Base-by-base conservation (phyloP, 495 filamentous ascomycete genomes). In the Neurospora sp. region DNA sequence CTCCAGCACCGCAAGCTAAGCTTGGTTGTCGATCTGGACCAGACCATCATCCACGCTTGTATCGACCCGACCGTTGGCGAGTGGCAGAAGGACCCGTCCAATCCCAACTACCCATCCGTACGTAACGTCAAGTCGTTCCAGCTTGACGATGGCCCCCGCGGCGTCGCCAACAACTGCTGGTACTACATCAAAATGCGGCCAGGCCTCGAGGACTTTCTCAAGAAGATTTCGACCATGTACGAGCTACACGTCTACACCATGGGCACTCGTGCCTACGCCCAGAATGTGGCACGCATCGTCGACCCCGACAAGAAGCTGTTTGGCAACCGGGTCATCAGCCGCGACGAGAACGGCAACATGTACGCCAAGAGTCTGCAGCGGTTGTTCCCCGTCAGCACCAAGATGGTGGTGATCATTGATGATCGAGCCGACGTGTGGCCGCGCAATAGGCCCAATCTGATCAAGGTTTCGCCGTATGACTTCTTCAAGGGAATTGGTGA, bases 181-280 rank as follows among this genome's bases (percentile, higher is more conserved):
- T 99, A 99, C 83, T 98, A 97, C 80, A 95, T 98, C 85, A 99
- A 99, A 82, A 90, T 97, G 84, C 93, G 96, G n/a, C 96, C 96
- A 1, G 93, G 94, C 13, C 84, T 98, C 70, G 87, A 92, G 75
- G 86, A 91, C 17, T 99, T 99, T 79, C 83, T 99, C 73, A 84
- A 92, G 73, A 89, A 88, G 24, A 87, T 98, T 72, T 88, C 94
- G 4, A 85, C 91, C 77, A 84, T 96, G 74, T 99, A 94, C 81
- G 96, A 99, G 80, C 83, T 98, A 76, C 96, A 99, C 76, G 94
- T 99, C 78, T 99, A 99, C 84, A 99, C 96, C 31, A 98, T 98
- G 96, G 96, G 94, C 71, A 99, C 96, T 62, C 89, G 96, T 74
- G 92, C 94, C 10, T 99, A 99, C 79, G 96, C 96, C 36, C 86